Evolutionary conservation across 2,329 filamentous ascomycete species (phyloP), one percentile per base, ranked within the genome.

Genomic region (Tothia fuscella): DNA sequence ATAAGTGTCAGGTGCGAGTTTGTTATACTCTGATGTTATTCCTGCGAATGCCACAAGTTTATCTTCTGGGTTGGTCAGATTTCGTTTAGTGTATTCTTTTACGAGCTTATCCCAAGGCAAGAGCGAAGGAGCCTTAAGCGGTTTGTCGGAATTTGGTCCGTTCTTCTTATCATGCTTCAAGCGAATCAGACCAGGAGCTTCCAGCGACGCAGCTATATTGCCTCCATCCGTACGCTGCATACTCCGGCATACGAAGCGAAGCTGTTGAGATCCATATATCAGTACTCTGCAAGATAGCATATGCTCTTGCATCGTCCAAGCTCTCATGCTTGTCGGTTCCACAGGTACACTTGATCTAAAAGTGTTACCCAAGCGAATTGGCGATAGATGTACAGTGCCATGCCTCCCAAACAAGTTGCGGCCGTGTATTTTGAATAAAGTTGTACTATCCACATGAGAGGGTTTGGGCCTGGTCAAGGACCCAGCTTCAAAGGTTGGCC

Each of bases 261-360:
- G 21, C 10, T 38, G 32, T 19, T 21, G 12, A 7, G 29, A 30
- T 7, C 43, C 35, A 21, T 38, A 48, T 12, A 28, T 16, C 5
- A 48, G 46, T 3, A 46, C 40, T 21, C 41, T 33, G 3, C 9
- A 29, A 3, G 44, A 41, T 9, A 48, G 33, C 5, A 44, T 38
- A 19, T 41, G 43, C 25, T 48, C 43, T 41, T 46, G 46, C 9
- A 48, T 31, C 5, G 42, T 42, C 47, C 42, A 43, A 16, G 33
- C 43, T 35, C 46, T 41, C 5, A 41, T 30, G 35, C 25, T 41
- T n/a, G n/a, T n/a, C n/a, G 26, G 26, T 9, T 29, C 26, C n/a
- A n/a, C n/a, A n/a, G n/a, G 9, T 9, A n/a, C n/a, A 9, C 9
- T 9, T 29, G 9, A n/a, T 29, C 26, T 9, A n/a, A 29, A 29